Evolutionary conservation across 2,329 filamentous ascomycete genomes (phyloP).

Genomic region (Aspergillus tubingensis): DNA sequence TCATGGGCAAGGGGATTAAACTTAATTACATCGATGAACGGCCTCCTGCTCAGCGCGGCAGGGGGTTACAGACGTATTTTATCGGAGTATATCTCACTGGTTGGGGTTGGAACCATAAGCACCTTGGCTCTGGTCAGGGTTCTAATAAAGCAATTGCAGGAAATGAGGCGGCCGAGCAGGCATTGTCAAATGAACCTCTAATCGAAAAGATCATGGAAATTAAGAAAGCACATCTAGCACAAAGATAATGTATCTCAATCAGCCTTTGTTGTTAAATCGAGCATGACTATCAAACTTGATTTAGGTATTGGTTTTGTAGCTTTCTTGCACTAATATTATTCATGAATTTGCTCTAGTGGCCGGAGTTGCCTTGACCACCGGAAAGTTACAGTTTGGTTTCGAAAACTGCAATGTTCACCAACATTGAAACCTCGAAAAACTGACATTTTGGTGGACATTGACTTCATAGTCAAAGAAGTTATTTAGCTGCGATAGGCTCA

Average conservation of each 20-base stretch:
- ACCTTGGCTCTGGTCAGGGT: slow-evolving; percentile 49
- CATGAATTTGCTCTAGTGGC: too few relatives aligned
- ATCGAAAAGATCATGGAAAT: slow-evolving; percentile 42
- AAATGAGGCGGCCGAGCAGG: slow-evolving; percentile 46
- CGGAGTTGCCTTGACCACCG: too few relatives aligned
- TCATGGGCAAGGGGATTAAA: slow-evolving; percentile 60
- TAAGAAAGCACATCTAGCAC: slow-evolving; percentile 28
- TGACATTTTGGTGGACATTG: too few relatives aligned
- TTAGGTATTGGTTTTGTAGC: too few relatives aligned
- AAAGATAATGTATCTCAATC: background rate
- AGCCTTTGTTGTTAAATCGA: background rate
- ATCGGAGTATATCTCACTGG: slow-evolving; percentile 52
- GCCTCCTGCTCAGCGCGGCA: slow-evolving; percentile 33
- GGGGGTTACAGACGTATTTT: slow-evolving; percentile 45
- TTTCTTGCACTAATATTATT: too few relatives aligned
- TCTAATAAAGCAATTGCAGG: slow-evolving; percentile 48
- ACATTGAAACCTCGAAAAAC: too few relatives aligned
- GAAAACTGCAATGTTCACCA: too few relatives aligned
- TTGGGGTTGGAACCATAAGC: slow-evolving; percentile 48
- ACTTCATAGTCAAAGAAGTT: too few relatives aligned
- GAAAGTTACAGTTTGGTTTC: too few relatives aligned
- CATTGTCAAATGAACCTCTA: slow-evolving; percentile 41
- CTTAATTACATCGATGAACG: slow-evolving; percentile 60
- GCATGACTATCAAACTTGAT: background rate
- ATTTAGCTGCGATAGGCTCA: too few relatives aligned